Evolutionary conservation across 2,329 filamentous ascomycete genomes (phyloP), one percentile per base, ranked within the genome.

Genomic region (Colletotrichum karsti): DNA sequence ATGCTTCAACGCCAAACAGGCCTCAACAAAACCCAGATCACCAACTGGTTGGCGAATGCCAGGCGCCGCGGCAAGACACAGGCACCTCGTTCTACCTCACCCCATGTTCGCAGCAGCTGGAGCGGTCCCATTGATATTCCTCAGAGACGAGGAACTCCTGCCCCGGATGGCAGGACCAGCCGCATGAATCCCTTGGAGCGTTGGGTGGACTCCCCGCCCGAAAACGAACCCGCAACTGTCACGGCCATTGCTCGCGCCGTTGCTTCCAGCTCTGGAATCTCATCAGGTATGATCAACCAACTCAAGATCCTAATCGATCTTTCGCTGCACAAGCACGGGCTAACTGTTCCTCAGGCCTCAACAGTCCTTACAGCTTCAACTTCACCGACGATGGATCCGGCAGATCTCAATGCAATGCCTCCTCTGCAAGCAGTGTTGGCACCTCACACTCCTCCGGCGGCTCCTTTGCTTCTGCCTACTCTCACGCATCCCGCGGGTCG

Each of bases 31-130:
- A 92, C 87, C 13, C 95, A 98, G 75, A 95, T 97, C 73, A 91
- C 91, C 10, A 97, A 97, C 77, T 97, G 94, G 94, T 88, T 97
- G 51, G 94, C 94, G 67, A 97, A 97, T 78, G 94, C 94, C 64
- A 90, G 94, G 46, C 89, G 94, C 63, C 88, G 94, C 70, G 91
- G 93, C 73, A 97, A 97, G 81, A 90, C 92, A 61, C 88, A 90
- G 53, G 84, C 88, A 2, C 89, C 89, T 51, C 86, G 91, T 70
- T 90, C 88, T 30, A 89, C 87, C 18, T 95, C 93, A 5, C 92
- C 93, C 1, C 88, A 91, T 72, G 82, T 91, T 50, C 86, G 89
- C 26, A 86, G 85, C 70, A 85, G 81, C 70, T 87, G 88, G 63
- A 87, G 86, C 20, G 83, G 84, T 63, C 88, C 91, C 5, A 91